Evolutionary conservation across 2,329 filamentous ascomycete genomes (phyloP).

Genomic region (Aspergillus quadricinctus): DNA sequence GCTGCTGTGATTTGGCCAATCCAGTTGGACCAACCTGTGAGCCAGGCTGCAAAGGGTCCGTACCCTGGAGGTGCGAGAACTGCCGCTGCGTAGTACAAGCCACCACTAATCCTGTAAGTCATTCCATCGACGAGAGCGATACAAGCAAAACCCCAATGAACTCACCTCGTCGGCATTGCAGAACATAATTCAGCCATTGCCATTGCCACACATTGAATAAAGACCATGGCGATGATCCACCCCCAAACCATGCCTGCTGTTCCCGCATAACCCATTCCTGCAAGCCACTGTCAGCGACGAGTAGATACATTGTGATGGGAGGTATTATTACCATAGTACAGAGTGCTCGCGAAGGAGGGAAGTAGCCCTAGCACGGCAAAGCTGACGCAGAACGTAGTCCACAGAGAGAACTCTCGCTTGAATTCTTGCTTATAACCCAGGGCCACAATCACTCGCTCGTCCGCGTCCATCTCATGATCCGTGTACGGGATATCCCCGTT

Average conservation of each 20-base stretch:
- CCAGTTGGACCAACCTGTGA: slow-evolving; percentile 69
- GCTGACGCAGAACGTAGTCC: slow-evolving; percentile 70
- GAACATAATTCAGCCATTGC: slow-evolving; percentile 68
- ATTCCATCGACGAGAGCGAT: not conserved
- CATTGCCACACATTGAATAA: slow-evolving; percentile 66
- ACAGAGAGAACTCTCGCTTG: slow-evolving; percentile 67
- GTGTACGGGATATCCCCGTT: slow-evolving; percentile 35
- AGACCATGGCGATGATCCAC: slow-evolving; percentile 68
- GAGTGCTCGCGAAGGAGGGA: slow-evolving; percentile 66
- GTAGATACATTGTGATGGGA: not conserved
- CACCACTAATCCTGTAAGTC: slow-evolving; percentile 44
- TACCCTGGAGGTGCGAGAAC: slow-evolving; percentile 64
- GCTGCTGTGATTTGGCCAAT: slow-evolving; percentile 63
- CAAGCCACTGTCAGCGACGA: slow-evolving; percentile 2
- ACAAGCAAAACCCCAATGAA: not conserved
- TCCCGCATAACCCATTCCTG: slow-evolving; percentile 51
- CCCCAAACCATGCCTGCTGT: slow-evolving; percentile 69
- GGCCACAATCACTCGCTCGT: slow-evolving; percentile 41
- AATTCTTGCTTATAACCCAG: slow-evolving; percentile 57
- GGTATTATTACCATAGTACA: slow-evolving; percentile 60
- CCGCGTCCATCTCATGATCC: slow-evolving; percentile 34
- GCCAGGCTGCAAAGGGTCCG: slow-evolving; percentile 64
- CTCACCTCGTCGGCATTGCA: slow-evolving; percentile 63
- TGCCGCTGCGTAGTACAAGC: slow-evolving; percentile 69
- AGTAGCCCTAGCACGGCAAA: slow-evolving; percentile 69